Base-by-base conservation (phyloP, 495 filamentous ascomycete genomes). In the Platismatia glauca region DNA sequence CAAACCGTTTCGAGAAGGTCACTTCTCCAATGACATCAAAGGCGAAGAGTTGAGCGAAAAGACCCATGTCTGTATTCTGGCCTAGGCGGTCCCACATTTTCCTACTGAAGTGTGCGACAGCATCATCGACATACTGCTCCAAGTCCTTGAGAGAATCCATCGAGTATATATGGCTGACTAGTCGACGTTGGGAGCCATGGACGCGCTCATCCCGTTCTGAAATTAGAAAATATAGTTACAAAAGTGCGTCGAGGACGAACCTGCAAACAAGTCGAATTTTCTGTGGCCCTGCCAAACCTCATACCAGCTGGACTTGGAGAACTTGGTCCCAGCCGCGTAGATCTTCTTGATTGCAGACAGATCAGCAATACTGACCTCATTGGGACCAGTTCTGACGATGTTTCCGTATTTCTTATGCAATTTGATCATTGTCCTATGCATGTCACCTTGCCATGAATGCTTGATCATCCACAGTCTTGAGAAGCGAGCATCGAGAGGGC, bases 351-450 rank as follows among this genome's bases (percentile, higher is more conserved):
- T 71, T 1, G 70, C 73, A n/a, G 55, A 37, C 6, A 66, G 48
- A 59, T 73, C 71, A 46, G 70, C 53, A 4, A 89, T 77, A 69
- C 81, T 84, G 63, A 89, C 64, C 69, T 89, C 85, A 55, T 77
- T 77, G 1, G 86, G 86, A 5, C 76, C 83, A 13, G 88, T 67
- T 6, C 82, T 79, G n/a, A 89, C 72, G n/a, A 89, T 72, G 1
- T 80, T 75, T 3, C 85, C 85, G 33, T 78, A 75, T 44, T 72
- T 75, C 35, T 72, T 69, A 66, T 88, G 86, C n/a, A 81, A 77
- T 11, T 69, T 71, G 58, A 80, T 73, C 12, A 89, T 75, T 7
- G 73, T 75, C 43, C 71, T 70, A 59, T 84, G 84, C 66, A 88
- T 85, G 24, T 71, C 68, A 57, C 70, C 70, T 33, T 66, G 57